Base-by-base conservation (phyloP, 139 green algal species). In the Asterochloris erici region DNA sequence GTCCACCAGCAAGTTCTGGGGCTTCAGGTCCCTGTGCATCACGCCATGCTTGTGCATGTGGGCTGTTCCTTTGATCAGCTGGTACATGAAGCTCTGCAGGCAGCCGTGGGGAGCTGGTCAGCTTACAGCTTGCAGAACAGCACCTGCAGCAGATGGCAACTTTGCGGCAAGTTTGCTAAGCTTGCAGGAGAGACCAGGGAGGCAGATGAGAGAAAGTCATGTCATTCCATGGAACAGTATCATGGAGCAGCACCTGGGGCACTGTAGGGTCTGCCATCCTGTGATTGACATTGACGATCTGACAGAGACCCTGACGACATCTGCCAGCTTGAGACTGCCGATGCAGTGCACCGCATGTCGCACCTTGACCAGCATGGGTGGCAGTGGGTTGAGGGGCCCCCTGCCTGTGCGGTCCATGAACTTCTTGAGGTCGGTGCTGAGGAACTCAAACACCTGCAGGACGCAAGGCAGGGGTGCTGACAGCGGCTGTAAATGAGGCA, bases 371-470 rank as follows among this genome's bases (percentile, higher is more conserved):
- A 97, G 79, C 27, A 62, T 54, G 0, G 23, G 9, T 19, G 74
- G 68, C 68, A 87, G 60, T 17, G 79, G 84, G 27, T 23, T 88
- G 82, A 77, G 95, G 73, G 82, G 86, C 84, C 68, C 78, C 79
- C 76, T 86, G 77, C 82, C 90, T 77, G 82, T 90, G 10, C 70
- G 78, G 82, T 99, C 96, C 94, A 99, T 98, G 83, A 96, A 93
- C 84, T 97, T 96, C 84, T 99, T 99, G 16, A 99, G 90, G 88
- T 99, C 97, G 62, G 98, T 86, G 82, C 98, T 97, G 19, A 99
- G 85, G 82, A 94, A 99, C 89, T 99, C 97, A 89, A 99, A 99
- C 63, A 99, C 96, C 60, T 87, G 84, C 74, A 61, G n/a, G 26
- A 71, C 38, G 66, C 66, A 79, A 64, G 26, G 14, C 29, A 23